Percentiles rank a stretch among this genome's conserved stretches.
Conservation (phyloP, 176 grass and related monocot genomes). For the Guadua angustifolia region DNA sequence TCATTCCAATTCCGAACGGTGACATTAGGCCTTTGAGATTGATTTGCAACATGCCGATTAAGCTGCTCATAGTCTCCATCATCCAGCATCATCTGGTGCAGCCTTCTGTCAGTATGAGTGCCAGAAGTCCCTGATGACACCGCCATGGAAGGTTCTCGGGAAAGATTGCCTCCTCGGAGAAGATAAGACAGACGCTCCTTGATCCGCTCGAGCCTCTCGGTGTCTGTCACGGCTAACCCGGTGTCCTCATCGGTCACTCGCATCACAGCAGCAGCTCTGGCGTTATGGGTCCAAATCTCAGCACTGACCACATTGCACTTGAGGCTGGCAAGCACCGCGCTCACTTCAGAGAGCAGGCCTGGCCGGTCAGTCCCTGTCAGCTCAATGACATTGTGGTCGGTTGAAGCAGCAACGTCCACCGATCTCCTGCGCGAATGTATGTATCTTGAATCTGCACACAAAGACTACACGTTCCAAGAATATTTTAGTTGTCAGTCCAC, state of each 20-base stretch:
- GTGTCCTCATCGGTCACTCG: slow-evolving; percentile 66
- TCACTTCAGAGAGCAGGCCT: slow-evolving; percentile 81
- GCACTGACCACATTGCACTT: slow-evolving; percentile 84
- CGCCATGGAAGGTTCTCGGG: slow-evolving; percentile 43
- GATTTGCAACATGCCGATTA: slow-evolving; percentile 22
- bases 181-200: slow-evolving; percentile 61
- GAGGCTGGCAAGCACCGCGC: slow-evolving; percentile 67
- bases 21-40: slow-evolving; percentile 51
- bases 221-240: slow-evolving; percentile 45
- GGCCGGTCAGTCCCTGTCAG: slow-evolving; percentile 73
- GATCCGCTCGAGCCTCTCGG: slow-evolving; percentile 51
- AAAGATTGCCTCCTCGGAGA: slow-evolving; percentile 55
- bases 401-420: slow-evolving; percentile 56
- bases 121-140: slow-evolving; percentile 41
- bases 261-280: slow-evolving; percentile 76
- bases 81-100: slow-evolving; percentile 87
- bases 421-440: slow-evolving; percentile 55
- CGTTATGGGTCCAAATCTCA: slow-evolving; percentile 91
- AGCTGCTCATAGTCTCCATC: slow-evolving; percentile 57
- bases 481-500: neutral
- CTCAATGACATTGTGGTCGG: slow-evolving; percentile 66
- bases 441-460: slow-evolving; percentile 67
- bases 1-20: slow-evolving; percentile 77
- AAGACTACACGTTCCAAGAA: slow-evolving; percentile 52
- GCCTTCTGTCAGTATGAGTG: slow-evolving; percentile 62